Conservation (phyloP, 1,284 basidiomycete genomes). For the Cryptococcus depauperatus region DNA sequence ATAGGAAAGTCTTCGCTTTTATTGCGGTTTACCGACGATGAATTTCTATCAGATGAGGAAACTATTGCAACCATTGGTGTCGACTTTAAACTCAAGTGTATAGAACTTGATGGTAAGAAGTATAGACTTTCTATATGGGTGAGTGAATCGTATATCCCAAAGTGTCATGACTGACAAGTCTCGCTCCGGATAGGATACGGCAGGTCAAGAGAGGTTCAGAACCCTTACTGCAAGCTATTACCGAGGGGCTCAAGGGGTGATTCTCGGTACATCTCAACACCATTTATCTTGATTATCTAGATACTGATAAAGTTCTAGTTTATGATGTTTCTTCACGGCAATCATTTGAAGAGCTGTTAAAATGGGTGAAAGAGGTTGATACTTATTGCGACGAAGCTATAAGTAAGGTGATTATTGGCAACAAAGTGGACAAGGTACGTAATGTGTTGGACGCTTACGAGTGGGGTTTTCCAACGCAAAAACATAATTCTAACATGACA, state of each 20-base stretch:
- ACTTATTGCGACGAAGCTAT: too few relatives aligned
- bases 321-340: constrained; percentile 89
- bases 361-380: too few relatives aligned
- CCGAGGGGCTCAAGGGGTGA: constrained; percentile 57
- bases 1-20: too few relatives aligned
- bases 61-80: constrained; percentile 76
- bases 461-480: too few relatives aligned
- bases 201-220: constrained; percentile 93
- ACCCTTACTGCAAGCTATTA: constrained; percentile 98
- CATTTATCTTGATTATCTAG: neutral
- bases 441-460: too few relatives aligned
- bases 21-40: too few relatives aligned
- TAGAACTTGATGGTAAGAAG: constrained; percentile 47
- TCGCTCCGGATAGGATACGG: constrained; percentile 88
- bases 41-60: constrained; percentile 93
- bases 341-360: constrained; percentile 82
- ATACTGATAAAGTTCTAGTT: constrained; percentile 46
- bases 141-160: too few relatives aligned
- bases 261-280: constrained; percentile 56
- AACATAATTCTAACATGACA: too few relatives aligned
- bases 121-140: constrained; percentile 55
- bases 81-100: constrained; percentile 51
- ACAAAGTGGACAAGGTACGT: too few relatives aligned
- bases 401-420: too few relatives aligned
- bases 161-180: neutral